Base-by-base conservation (phyloP, 345 rosid genomes). In the Streptanthus diversifolius region DNA sequence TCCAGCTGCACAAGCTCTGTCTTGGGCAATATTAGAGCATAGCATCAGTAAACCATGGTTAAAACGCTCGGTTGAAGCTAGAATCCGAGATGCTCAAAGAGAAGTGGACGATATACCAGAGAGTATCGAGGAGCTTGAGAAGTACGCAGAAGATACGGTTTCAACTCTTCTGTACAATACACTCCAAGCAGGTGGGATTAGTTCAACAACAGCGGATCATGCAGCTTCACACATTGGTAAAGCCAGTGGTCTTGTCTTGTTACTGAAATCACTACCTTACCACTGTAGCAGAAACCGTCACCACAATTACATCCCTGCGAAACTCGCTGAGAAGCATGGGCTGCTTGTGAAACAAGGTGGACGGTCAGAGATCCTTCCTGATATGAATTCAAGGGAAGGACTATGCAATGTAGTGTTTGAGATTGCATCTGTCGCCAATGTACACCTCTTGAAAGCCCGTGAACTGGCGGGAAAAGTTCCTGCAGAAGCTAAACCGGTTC, bases 161-260 rank as follows among this genome's bases (percentile, higher is more conserved):
- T 89, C 97, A 0, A 88, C 95, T 8, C 87, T 93, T 76, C 77
- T 93, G 32, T 91, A 91, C 75, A 84, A 80, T 82, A 89, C 89
- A 11, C 91, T 93, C 43, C 92, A 93, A 87, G 90, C 92, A 10
- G 95, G 95, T 0, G 91, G 92, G n/a, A 83, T 91, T 52, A 85
- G 66, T 65, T 89, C 97, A 24, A 82, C 96, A 49, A 83, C 86
- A 1, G 91, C 92, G 1, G 97, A 93, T 73, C 98, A 91, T 14
- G 96, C 88, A 2, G 96, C 96, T 55, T 93, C 98, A 47, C 97
- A 93, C 72, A 80, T 89, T 17, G 97, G 97, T 44, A 93, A 93
- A 76, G 98, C 96, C 12, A 89, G 96, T 55, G 97, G 98, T 64
- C 88, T 93, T 60, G 90, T 89, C 36, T 82, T 89, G 79, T 82